Conservation (phyloP, 768 basidiomycete species). For the Tubosaeta sp. region DNA sequence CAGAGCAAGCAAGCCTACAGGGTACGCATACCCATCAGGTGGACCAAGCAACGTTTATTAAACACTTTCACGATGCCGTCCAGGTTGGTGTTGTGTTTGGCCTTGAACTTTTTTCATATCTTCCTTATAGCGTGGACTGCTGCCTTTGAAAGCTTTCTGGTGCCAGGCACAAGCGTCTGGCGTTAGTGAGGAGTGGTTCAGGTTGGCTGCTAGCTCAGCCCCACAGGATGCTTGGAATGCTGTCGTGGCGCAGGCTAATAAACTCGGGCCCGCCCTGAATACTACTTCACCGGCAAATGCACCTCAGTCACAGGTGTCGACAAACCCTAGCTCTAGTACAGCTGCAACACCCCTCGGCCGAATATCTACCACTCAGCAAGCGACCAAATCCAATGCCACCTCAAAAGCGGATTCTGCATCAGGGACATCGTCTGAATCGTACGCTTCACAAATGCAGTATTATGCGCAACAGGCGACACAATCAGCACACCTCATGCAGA, state of each 20-base stretch:
- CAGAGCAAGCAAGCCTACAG: slow-evolving; percentile 7
- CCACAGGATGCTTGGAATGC: slow-evolving; percentile 14
- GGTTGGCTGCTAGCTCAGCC: slow-evolving; percentile 12
- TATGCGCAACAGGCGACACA: slow-evolving; percentile 19
- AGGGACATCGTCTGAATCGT: background rate
- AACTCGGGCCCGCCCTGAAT: background rate
- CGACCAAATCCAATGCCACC: background rate
- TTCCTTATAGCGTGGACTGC: slow-evolving; percentile 13
- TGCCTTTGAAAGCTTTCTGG: slow-evolving; percentile 10
- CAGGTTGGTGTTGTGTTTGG: slow-evolving; percentile 15
- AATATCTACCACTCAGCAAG: background rate
- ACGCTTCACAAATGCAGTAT: slow-evolving; percentile 17
- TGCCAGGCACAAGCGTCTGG: slow-evolving; percentile 13
- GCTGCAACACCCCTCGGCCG: background rate
- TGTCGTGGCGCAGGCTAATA: slow-evolving; percentile 2
- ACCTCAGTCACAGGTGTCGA: background rate
- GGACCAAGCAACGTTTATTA: slow-evolving; percentile 17
- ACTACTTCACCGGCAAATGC: background rate
- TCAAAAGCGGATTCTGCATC: background rate
- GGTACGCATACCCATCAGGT: background rate
- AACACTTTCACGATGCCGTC: slow-evolving; percentile 18
- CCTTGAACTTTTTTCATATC: slow-evolving; percentile 2
- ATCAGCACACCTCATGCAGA: slow-evolving; percentile 5
- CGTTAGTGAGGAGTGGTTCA: slow-evolving; percentile 20
- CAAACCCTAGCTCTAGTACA: background rate